Conservation (phyloP, 2,329 filamentous ascomycete species). For the Colletotrichum liaoningense region DNA sequence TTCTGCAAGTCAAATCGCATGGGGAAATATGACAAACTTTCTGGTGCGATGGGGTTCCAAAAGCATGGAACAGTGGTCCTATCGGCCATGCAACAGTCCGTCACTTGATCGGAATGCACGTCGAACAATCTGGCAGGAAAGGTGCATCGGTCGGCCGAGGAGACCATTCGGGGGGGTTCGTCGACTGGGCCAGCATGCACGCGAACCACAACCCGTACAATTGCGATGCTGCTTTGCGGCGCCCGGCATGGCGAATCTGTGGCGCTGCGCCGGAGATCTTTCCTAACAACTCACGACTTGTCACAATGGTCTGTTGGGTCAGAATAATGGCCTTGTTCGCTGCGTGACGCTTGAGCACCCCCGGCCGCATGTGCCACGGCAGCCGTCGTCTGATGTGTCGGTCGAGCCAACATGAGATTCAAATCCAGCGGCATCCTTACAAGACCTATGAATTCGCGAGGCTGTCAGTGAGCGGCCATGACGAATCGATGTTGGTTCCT, state of each 20-base stretch:
- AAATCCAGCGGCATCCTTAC: background rate
- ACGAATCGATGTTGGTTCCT: slow-evolving; percentile 5
- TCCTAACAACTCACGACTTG: slow-evolving; percentile 17
- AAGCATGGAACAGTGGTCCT: slow-evolving; percentile 11
- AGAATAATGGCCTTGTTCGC: background rate
- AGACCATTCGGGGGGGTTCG: background rate
- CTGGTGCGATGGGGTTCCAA: background rate
- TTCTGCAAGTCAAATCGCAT: slow-evolving; percentile 19
- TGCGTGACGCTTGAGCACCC: background rate
- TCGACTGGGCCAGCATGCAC: background rate
- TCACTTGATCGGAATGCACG: slow-evolving; percentile 21
- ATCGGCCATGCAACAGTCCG: slow-evolving; percentile 5
- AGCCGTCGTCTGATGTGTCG: slow-evolving; percentile 26
- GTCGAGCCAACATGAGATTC: background rate
- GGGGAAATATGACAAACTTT: slow-evolving; percentile 7
- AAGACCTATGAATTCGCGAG: background rate
- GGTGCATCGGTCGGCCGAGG: background rate
- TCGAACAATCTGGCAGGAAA: slow-evolving; percentile 1
- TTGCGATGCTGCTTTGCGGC: background rate
- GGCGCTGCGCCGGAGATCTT: slow-evolving; percentile 5
- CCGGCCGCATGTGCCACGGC: background rate
- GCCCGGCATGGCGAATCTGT: background rate
- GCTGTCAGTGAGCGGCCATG: background rate
- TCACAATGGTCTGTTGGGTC: slow-evolving; percentile 14
- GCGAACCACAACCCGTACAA: background rate